These are phyloP conservation scores for Amanita subjunquillea DNA, from an alignment of 768 basidiomycete genomes.

Conservation along the genomic window DNA sequence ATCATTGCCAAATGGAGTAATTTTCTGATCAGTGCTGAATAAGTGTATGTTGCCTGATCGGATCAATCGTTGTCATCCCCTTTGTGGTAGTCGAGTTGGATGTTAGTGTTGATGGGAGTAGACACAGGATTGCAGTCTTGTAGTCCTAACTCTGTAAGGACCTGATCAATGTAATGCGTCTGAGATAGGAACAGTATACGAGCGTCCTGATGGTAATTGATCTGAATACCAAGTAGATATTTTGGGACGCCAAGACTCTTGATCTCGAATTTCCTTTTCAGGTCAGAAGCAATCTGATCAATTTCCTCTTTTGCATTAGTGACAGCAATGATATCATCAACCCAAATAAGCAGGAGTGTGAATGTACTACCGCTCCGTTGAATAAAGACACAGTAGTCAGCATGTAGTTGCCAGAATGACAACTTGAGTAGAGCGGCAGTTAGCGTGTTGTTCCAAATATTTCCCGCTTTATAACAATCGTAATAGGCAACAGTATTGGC, in stretches of 20 bases:
- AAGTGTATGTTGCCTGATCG: slow-evolving; percentile 8
- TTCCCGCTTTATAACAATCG: not conserved
- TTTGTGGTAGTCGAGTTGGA: no score
- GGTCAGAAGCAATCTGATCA: not conserved
- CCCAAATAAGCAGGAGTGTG: no score
- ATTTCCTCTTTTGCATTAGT: no score
- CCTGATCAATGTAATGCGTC: not conserved
- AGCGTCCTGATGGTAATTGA: not conserved
- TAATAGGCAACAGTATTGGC: not conserved
- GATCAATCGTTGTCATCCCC: not conserved
- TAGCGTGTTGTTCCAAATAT: no score
- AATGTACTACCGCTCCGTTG: no score
- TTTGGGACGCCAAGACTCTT: not conserved
- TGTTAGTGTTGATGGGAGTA: no score
- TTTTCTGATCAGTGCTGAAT: slow-evolving; percentile 19
- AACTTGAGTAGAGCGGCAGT: no score
- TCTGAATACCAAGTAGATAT: not conserved
- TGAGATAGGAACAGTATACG: not conserved
- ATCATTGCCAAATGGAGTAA: slow-evolving; percentile 23
- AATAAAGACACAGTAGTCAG: no score
- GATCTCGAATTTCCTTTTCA: not conserved
- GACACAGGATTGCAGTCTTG: no score
- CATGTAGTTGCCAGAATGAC: no score
- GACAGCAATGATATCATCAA: no score
- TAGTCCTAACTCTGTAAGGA: not conserved